Conservation (phyloP, 2,329 filamentous ascomycete genomes). For the Fusarium robinianum region DNA sequence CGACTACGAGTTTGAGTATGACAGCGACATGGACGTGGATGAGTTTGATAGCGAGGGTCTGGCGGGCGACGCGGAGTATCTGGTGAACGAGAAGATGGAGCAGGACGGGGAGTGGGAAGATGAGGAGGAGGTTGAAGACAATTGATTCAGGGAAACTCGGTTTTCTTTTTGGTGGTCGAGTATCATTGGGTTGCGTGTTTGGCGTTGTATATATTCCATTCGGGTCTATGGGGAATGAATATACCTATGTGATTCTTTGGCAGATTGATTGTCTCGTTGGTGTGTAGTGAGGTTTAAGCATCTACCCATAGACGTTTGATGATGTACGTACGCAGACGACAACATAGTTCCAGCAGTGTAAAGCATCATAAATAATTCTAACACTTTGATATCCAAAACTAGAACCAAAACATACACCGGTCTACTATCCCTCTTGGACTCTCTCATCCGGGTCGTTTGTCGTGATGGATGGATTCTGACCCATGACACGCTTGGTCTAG, state of each 20-base stretch:
- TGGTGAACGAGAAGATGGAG: constrained; percentile 54
- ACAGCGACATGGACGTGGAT: constrained; percentile 52
- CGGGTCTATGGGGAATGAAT: constrained; percentile 34
- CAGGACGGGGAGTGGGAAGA: constrained; percentile 58
- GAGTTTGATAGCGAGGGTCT: constrained; percentile 57
- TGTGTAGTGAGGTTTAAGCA: too few species aligned
- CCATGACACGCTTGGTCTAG: too few species aligned
- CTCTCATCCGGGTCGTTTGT: too few species aligned
- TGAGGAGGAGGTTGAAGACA: constrained; percentile 48
- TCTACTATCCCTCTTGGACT: too few species aligned
- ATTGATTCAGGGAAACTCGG: constrained; percentile 17
- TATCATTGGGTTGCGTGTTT: constrained; percentile 24
- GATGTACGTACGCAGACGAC: too few species aligned
- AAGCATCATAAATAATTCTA: too few species aligned
- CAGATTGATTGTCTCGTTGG: not conserved
- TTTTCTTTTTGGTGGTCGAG: constrained; percentile 6
- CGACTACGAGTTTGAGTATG: constrained; percentile 51
- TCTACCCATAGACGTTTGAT: too few species aligned
- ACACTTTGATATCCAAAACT: too few species aligned
- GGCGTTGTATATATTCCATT: constrained; percentile 35
- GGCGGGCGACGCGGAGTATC: constrained; percentile 55
- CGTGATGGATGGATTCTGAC: too few species aligned
- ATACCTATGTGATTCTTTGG: constrained; percentile 26
- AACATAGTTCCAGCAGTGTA: too few species aligned
- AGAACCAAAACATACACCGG: too few species aligned